Evolutionary conservation across 139 green algal species (phyloP), one percentile per base, ranked within the genome.

Genomic region (Ettlia oleoabundans): DNA sequence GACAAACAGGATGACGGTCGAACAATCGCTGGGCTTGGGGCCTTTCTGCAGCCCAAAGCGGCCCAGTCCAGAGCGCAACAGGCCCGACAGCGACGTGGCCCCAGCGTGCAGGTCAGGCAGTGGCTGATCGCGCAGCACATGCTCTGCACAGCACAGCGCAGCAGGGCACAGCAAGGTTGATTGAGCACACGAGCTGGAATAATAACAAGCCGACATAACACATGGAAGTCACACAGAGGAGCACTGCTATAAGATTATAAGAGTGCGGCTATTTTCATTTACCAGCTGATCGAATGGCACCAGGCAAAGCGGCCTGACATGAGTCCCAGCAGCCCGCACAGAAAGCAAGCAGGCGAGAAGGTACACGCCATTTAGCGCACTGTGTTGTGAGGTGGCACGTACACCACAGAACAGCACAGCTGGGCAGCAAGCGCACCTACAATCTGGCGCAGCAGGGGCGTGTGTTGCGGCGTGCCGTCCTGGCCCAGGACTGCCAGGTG

Each of bases 1-100:
- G 33, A 95, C 88, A 86, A 95, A 95, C 30, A 95, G 32, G 24
- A 95, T 42, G 28, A 95, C 77, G 3, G 76, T 68, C 26, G 53
- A 43, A 66, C 83, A 89, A 30, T 94, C 89, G 4, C 40, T 68
- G 24, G 85, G 84, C 42, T 85, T 82, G n/a, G 84, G 70, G n/a
- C 77, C 67, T 32, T 76, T 79, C 40, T 89, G 82, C 64, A 92
- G 78, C 30, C 91, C 90, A 47, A 94, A 82, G 4, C 90, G 84
- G 28, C 91, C 89, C 4, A 94, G 69, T 5, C 89, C 90, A 22
- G 58, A 86, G 33, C 82, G 84, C 64, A 95, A 78, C 64, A 94
- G 83, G 18, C 91, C 88, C 0, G 77, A 76, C 10, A 95, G 71
- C 21, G 82, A 86, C 40, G 84, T 84, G 63, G 73, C 81, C 10